Conservation (phyloP, 2,329 filamentous ascomycete species). For the Verticillium zaregamsianum region DNA sequence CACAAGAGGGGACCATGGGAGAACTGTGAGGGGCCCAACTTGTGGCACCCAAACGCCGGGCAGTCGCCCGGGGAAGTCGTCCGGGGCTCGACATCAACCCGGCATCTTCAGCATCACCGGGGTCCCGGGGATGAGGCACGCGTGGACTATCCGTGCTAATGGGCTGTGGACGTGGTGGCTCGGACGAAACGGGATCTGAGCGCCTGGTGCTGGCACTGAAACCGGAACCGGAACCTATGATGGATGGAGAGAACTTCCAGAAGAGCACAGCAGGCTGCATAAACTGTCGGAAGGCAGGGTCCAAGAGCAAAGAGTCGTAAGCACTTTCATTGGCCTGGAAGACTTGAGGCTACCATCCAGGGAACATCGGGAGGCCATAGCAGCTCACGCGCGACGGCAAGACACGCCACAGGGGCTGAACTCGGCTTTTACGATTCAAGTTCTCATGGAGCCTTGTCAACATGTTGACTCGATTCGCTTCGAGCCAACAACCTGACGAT, state of each 20-base stretch:
- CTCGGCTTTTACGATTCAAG: not conserved
- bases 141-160: not conserved
- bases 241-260: not conserved
- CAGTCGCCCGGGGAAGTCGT: not conserved
- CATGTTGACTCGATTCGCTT: no score
- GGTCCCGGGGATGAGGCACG: not conserved
- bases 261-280: not conserved
- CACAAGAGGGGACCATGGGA: not conserved
- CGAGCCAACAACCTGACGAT: not conserved
- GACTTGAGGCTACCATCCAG: not conserved
- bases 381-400: not conserved
- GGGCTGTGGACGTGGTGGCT: not conserved
- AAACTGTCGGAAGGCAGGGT: not conserved
- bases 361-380: not conserved
- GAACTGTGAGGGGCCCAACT: not conserved
- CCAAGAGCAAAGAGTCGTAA: not conserved
- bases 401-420: not conserved
- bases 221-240: not conserved
- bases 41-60: not conserved
- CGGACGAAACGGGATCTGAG: constrained; percentile 1
- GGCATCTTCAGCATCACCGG: not conserved
- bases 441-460: no score
- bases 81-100: not conserved
- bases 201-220: not conserved
- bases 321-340: not conserved